Evolutionary conservation across 2,329 filamentous ascomycete genomes (phyloP), one percentile per base, ranked within the genome.

Genomic region (Neofusicoccum umdonicola): DNA sequence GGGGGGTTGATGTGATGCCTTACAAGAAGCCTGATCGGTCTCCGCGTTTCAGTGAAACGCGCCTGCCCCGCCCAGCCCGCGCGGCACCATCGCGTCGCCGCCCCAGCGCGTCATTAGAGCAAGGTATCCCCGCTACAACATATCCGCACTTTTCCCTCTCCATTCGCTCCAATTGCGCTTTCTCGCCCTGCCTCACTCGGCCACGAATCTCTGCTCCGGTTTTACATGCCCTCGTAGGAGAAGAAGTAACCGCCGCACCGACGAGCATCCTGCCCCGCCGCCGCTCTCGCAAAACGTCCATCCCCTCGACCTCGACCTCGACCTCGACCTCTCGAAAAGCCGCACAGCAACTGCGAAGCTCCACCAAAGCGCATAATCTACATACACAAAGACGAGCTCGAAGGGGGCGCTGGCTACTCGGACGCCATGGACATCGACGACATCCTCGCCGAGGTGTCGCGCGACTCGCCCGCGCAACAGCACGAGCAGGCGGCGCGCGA

Each of bases 401-500:
- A 39, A 39, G 2, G 12, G 27, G 27, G 5, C 1, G 27, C 27
- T 2, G 27, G 27, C 27, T 31, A 54, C 15, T 19, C 41, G 19
- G 15, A 7, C n/a, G 42, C 60, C 41, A 80, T 80, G 78, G 80
- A 83, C 66, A 83, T 83, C 67, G 77, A 80, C 68, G 83, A 85
- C 72, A 82, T 85, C 66, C 80, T 84, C 69, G 81, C 81, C 67
- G 80, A 82, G 44, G 80, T 84, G 37, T 75, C 79, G 11, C 74
- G 74, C 57, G 75, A 76, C n/a, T 72, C 73, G 0, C 69, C 71
- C 3, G 68, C 81, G 41, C 85, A 87, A 2, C 37, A 54, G 41
- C 39, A 44, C 37, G 61, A 52, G 27, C 79, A 80, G 60, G 85
- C 87, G 70, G 88, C 84, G 47, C 84, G 88, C 72, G 94, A 98